phyloP scores from a whole-genome alignment of 306 rosid genomes.

The Argentina anserina region DNA sequence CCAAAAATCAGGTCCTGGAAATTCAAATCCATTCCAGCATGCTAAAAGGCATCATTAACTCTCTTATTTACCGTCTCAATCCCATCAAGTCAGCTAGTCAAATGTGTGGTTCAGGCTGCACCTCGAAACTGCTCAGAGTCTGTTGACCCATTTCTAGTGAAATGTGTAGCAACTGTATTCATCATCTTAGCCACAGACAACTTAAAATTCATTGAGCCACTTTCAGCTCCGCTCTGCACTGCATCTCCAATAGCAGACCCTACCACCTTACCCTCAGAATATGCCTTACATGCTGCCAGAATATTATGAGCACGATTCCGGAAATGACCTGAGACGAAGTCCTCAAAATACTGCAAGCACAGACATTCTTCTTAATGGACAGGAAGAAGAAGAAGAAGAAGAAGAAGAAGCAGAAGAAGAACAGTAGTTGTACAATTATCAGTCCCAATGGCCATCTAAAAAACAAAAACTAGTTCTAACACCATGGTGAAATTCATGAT shows the following conservation, averaged over 20 bases:
- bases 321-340: slow-evolving; percentile 56
- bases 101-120: slow-evolving; percentile 19
- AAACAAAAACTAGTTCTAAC: neutral
- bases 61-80: slow-evolving; percentile 19
- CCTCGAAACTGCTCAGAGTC: slow-evolving; percentile 51
- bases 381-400: too few relatives aligned
- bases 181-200: slow-evolving; percentile 49
- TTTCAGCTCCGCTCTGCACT: neutral
- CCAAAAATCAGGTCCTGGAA: neutral
- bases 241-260: slow-evolving; percentile 37
- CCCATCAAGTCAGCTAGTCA: slow-evolving; percentile 12
- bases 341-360: slow-evolving; percentile 69
- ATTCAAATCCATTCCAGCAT: neutral
- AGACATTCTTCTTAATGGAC: neutral
- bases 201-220: slow-evolving; percentile 38
- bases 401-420: too few relatives aligned
- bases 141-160: slow-evolving; percentile 61
- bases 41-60: neutral
- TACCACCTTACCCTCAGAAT: slow-evolving; percentile 51
- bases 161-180: slow-evolving; percentile 49
- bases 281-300: slow-evolving; percentile 58
- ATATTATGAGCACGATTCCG: slow-evolving; percentile 39
- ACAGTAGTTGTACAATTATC: neutral
- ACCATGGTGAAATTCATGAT: neutral
- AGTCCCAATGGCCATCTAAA: neutral